phyloP scores from a whole-genome alignment of 2,329 filamentous ascomycete genomes.

The Magnaporthiopsis rhizophila region DNA sequence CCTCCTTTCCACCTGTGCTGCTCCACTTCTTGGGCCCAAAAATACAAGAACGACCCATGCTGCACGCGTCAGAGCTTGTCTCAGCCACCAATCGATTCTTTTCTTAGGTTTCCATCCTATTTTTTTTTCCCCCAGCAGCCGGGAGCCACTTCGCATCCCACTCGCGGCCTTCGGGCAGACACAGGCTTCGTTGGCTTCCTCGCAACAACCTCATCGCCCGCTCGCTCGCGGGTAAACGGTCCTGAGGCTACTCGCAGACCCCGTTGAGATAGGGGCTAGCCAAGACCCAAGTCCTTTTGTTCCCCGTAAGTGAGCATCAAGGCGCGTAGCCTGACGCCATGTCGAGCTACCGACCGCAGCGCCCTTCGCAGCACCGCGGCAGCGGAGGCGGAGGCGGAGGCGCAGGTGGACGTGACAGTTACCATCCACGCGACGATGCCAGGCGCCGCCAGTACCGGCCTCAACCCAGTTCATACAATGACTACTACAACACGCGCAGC shows the following conservation, averaged over 20 bases:
- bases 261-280: background rate
- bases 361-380: background rate
- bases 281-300: background rate
- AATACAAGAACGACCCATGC: background rate
- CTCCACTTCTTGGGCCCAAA: background rate
- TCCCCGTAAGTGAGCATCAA: background rate
- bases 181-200: background rate
- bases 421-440: background rate
- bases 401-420: background rate
- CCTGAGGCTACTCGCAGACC: background rate
- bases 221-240: background rate
- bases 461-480: constrained; percentile 1
- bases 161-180: background rate
- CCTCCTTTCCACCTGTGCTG: background rate
- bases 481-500: background rate
- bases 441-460: constrained; percentile 7
- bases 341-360: background rate
- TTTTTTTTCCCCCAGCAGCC: background rate
- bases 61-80: background rate
- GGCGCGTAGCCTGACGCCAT: background rate
- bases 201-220: background rate
- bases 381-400: background rate
- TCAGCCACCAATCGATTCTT: background rate
- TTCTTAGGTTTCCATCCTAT: background rate
- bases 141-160: background rate